A percentile compares a stretch with the other conserved stretches of the same genome.
phyloP scores from a whole-genome alignment of 2,329 filamentous ascomycete species.

The Xylariaceae sp. region DNA sequence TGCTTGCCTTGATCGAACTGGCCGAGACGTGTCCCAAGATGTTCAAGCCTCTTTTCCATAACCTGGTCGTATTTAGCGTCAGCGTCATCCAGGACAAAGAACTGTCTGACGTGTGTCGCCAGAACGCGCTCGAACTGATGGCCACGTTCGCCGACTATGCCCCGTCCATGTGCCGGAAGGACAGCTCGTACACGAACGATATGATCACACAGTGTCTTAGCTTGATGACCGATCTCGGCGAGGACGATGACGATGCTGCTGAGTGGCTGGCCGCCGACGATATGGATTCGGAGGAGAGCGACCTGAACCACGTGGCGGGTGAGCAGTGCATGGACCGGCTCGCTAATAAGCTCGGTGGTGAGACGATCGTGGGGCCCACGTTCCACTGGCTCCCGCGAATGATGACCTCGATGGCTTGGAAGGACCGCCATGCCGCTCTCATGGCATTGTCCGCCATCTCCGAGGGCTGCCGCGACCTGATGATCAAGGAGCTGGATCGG shows the following conservation, averaged over 20 bases:
- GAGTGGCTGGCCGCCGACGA: conserved; percentile 95
- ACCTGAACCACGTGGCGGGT: conserved; percentile 93
- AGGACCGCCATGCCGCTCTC: conserved; percentile 89
- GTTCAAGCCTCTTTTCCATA: conserved; percentile 93
- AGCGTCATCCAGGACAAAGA: conserved; percentile 96
- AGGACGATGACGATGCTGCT: conserved; percentile 87
- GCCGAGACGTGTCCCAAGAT: conserved; percentile 94
- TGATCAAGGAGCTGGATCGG: conserved; percentile 90
- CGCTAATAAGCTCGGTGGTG: conserved; percentile 94
- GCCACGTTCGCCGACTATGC: conserved; percentile 95
- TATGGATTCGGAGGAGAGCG: conserved; percentile 91
- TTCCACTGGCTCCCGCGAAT: conserved; percentile 97
- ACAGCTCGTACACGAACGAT: conserved; percentile 82
- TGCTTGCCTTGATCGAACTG: conserved; percentile 87
- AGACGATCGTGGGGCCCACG: conserved; percentile 84
- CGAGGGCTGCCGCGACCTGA: conserved; percentile 90
- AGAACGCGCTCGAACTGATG: conserved; percentile 96
- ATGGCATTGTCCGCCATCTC: conserved; percentile 99
- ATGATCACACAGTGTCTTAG: conserved; percentile 99
- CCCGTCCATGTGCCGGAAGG: conserved; percentile 91
- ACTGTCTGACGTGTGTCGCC: conserved; percentile 78
- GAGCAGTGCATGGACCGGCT: conserved; percentile 98
- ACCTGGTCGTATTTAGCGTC: conserved; percentile 86
- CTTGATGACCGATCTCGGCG: conserved; percentile 93
- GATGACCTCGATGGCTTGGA: conserved; percentile 93